phyloP scores from a whole-genome alignment of 495 filamentous ascomycete genomes.

The Alectoria sarmentosa region DNA sequence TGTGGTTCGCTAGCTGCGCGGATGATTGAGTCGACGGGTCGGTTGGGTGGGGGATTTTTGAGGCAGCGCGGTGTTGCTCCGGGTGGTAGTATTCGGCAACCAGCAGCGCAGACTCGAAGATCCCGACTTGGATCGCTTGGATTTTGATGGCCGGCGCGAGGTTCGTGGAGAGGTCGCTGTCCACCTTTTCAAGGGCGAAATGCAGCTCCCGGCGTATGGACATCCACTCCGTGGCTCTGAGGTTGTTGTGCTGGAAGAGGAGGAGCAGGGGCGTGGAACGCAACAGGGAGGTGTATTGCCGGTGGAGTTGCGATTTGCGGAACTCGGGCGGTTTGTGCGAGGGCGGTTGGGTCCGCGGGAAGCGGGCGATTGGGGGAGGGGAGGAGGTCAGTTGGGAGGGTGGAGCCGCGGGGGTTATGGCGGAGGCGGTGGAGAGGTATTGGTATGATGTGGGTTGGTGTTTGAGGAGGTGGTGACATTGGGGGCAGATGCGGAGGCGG shows the following conservation, averaged over 20 bases:
- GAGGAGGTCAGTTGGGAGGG: constrained; percentile 47
- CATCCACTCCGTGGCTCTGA: constrained; percentile 81
- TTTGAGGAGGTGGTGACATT: constrained; percentile 21
- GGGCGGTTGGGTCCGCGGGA: constrained; percentile 72
- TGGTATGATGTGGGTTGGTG: constrained; percentile 21
- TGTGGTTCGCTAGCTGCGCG: constrained; percentile 26
- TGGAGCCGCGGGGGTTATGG: constrained; percentile 44
- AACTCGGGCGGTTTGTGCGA: constrained; percentile 78
- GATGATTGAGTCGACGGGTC: constrained; percentile 31
- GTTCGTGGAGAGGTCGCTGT: constrained; percentile 41
- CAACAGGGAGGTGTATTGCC: constrained; percentile 87
- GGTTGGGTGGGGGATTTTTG: constrained; percentile 23
- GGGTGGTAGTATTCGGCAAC: constrained; percentile 84
- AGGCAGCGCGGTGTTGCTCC: constrained; percentile 20
- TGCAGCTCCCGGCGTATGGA: constrained; percentile 76
- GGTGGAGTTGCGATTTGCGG: constrained; percentile 90
- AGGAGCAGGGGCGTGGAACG: constrained; percentile 83
- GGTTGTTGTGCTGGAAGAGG: constrained; percentile 95
- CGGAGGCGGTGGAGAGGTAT: constrained; percentile 35
- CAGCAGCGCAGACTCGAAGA: constrained; percentile 75
- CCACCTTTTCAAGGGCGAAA: constrained; percentile 59
- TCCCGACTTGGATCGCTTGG: constrained; percentile 77
- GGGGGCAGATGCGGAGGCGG: constrained; percentile 17
- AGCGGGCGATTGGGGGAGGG: constrained; percentile 45
- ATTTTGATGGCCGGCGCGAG: constrained; percentile 58